A percentile compares a stretch with the other conserved stretches of the same genome.
These are phyloP conservation scores for Hawksworthiomyces lignivorus DNA, from an alignment of 2,329 filamentous ascomycete genomes.

Conservation along the genomic window DNA sequence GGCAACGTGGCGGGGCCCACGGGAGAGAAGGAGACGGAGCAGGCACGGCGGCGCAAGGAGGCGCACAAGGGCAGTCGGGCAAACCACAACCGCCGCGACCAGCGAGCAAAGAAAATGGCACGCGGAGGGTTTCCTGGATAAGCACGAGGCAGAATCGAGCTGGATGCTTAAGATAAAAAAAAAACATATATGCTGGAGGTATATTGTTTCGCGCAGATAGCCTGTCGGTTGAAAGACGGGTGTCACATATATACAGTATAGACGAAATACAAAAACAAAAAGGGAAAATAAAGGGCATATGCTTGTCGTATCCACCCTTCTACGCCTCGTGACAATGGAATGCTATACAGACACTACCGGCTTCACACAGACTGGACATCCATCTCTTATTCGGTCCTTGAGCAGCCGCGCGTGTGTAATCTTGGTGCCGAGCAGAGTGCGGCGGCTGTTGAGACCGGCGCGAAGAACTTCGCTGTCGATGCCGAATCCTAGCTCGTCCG, in stretches of 20 bases:
- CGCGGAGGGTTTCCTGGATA: slow-evolving; percentile 35
- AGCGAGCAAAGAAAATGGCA: slow-evolving; percentile 57
- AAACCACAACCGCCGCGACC: slow-evolving; percentile 79
- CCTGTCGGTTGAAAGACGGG: too few species aligned
- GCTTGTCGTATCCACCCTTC: too few species aligned
- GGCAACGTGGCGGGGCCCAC: slow-evolving; percentile 56
- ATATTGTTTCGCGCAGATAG: too few species aligned
- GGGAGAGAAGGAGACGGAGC: slow-evolving; percentile 64
- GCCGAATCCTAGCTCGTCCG: slow-evolving; percentile 30
- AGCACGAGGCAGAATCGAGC: too few species aligned
- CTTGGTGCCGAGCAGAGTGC: slow-evolving; percentile 71
- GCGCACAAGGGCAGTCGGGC: slow-evolving; percentile 72
- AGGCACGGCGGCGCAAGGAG: slow-evolving; percentile 68
- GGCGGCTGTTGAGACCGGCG: too few species aligned
- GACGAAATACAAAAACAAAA: background rate
- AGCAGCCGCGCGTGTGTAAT: slow-evolving; percentile 78
- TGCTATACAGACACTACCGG: too few species aligned
- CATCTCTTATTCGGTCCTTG: slow-evolving; percentile 58
- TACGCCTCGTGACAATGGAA: too few species aligned
- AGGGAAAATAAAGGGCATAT: too few species aligned
- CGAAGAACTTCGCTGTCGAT: slow-evolving; percentile 32
- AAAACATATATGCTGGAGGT: too few species aligned
- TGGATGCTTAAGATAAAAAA: too few species aligned
- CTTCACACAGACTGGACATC: slow-evolving; percentile 52
- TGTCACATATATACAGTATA: too few species aligned